phyloP scores from a whole-genome alignment of 2,329 filamentous ascomycete species.

The Onygena corvina region DNA sequence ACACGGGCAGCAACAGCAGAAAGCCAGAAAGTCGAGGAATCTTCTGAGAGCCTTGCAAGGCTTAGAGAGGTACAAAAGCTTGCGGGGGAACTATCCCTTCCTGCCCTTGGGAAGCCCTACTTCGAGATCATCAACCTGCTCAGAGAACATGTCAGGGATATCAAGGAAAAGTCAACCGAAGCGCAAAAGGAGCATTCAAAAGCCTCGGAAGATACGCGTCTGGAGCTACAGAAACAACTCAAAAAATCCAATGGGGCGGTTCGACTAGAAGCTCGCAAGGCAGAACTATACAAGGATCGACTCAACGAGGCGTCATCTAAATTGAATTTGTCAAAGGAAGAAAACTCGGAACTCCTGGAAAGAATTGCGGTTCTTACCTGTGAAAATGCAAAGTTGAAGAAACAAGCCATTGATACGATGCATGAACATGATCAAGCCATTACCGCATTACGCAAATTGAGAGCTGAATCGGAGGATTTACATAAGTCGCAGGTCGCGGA shows the following conservation, averaged over 20 bases:
- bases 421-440: constrained; percentile 25
- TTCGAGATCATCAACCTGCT: constrained; percentile 23
- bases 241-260: constrained; percentile 22
- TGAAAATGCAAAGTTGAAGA: constrained; percentile 23
- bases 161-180: constrained; percentile 10
- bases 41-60: constrained; percentile 28
- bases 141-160: neutral
- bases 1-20: constrained; percentile 29
- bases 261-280: constrained; percentile 26
- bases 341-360: constrained; percentile 28
- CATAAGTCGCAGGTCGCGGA: constrained; percentile 28
- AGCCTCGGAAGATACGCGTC: neutral
- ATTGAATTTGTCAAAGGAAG: constrained; percentile 28
- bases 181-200: constrained; percentile 18
- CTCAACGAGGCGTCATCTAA: constrained; percentile 28
- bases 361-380: constrained; percentile 27
- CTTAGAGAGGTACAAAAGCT: constrained; percentile 28
- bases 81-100: constrained; percentile 27
- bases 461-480: constrained; percentile 18
- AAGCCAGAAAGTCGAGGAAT: constrained; percentile 25
- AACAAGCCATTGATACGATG: constrained; percentile 23
- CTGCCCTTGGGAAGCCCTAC: constrained; percentile 26
- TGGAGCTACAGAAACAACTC: constrained; percentile 22
- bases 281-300: constrained; percentile 27
- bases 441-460: constrained; percentile 23